Base-by-base conservation (phyloP, 78 protist genomes). In the Dictyostelium firmibasis region DNA sequence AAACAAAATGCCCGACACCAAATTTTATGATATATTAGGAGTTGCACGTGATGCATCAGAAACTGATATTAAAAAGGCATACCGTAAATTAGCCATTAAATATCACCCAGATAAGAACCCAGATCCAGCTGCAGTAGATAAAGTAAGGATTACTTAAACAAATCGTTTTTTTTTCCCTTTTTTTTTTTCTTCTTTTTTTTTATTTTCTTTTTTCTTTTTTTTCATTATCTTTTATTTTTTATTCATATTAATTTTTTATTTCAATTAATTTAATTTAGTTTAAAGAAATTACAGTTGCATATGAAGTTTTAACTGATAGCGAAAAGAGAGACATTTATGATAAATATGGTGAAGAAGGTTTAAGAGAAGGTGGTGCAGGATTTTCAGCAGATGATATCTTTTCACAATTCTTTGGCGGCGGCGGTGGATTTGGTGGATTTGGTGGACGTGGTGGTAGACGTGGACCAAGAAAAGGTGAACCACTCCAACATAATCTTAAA, bases 81-180 rank as follows among this genome's bases (percentile, higher is more conserved):
- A 93, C 72, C 92, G 98, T 70, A 93, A 98, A 95, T 79, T 98
- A 78, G 99, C 99, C 16, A 91, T 98, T 31, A 97, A 98, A 97
- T 97, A 96, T 91, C 99, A 99, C 77, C 99, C 99, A 27, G 99
- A 99, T 93, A 97, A 96, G 92, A 98, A 98, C 81, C 96, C 89
- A 23, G 98, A 93, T 20, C 96, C 96, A 69, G 97, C 78, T 41
- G 97, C 92, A 23, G 77, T 70, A 10, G 92, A 76, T 5, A 72
- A 79, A 57, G 79, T 72, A 72, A 31, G 44, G 8, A n/a, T n/a
- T n/a, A n/a, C n/a, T n/a, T n/a, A n/a, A n/a, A n/a, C n/a, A n/a
- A n/a, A n/a, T n/a, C n/a, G n/a, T 14, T n/a, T 23, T n/a, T n/a
- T 8, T n/a, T 16, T 8, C 1, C n/a, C 20, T n/a, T 23, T 60